Evolutionary conservation across 768 basidiomycete genomes (phyloP), one percentile per base, ranked within the genome.

Genomic region (Termitomyces sp.): DNA sequence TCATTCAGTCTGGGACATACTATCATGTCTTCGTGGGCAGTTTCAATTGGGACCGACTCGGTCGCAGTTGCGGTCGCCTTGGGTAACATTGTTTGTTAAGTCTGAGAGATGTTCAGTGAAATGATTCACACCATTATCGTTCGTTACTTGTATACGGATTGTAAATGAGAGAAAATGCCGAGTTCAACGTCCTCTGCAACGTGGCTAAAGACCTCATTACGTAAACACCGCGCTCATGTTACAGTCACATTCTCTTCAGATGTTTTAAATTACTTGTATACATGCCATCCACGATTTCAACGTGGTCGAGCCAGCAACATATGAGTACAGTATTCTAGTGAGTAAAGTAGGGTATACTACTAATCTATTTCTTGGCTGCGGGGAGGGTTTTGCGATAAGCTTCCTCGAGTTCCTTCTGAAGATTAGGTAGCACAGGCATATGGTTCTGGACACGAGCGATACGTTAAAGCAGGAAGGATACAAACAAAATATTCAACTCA

Each of bases 1-100:
- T 6, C 23, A 15, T 26, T 12, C 30, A 31, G 35, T n/a, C 23
- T 15, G 1, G 42, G 55, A 74, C 92, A 60, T 72, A 97, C 96
- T 62, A 98, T 98, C 93, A 98, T 97, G 73, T 98, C 97, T 71
- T 96, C 93, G 70, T 99, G 96, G 15, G 88, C 86, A 1, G 96
- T 98, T 73, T 99, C 96, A 49, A 99, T 89, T 54, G 85, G 89
- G 56, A 89, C 81, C 19, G 88, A 86, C 61, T 89, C 87, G 28
- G 83, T 80, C 19, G 76, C 77, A 50, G 76, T 78, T 54, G 81
- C 76, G 50, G 79, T 71, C 51, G 81, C 75, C 80, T 81, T 57
- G 3, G 1, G 54, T 4, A 28, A 12, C 17, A 12, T 17, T 5
- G 3, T 31, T 31, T n/a, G 17, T 21, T 42, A 3, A 35, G 35